These are phyloP conservation scores for Phaeosphaeria sp. DNA, from an alignment of 2,329 filamentous ascomycete species.

Conservation along the genomic window DNA sequence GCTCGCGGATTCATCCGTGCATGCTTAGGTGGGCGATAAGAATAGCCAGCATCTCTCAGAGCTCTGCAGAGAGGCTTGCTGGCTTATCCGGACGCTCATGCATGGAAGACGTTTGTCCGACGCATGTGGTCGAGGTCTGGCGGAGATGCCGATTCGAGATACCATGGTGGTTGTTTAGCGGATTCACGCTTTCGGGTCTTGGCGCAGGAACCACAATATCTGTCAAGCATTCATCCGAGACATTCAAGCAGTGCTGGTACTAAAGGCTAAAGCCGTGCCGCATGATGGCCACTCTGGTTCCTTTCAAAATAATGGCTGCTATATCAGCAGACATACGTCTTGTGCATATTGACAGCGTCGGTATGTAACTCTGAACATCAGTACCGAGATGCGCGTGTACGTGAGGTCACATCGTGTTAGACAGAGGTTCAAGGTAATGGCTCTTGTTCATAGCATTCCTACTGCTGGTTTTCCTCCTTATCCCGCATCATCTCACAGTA, in stretches of 20 bases:
- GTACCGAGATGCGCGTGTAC: background rate
- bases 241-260: background rate
- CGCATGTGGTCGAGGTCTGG: background rate
- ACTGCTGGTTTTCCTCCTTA: slow-evolving; percentile 25
- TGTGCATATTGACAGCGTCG: background rate
- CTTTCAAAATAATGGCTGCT: background rate
- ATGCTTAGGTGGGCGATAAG: slow-evolving; percentile 9
- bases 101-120: background rate
- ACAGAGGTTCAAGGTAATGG: slow-evolving; percentile 14
- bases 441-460: slow-evolving; percentile 38
- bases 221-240: background rate
- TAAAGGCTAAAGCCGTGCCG: background rate
- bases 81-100: background rate
- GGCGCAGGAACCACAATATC: background rate
- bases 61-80: background rate
- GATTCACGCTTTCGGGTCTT: background rate
- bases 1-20: slow-evolving; percentile 3
- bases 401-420: background rate
- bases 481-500: slow-evolving; percentile 23
- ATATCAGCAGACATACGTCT: background rate
- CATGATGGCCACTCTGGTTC: background rate
- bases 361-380: background rate
- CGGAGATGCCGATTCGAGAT: background rate
- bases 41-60: slow-evolving; percentile 10
- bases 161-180: no score